phyloP scores from a whole-genome alignment of 2,329 filamentous ascomycete genomes.

The Colletotrichum camelliae region DNA sequence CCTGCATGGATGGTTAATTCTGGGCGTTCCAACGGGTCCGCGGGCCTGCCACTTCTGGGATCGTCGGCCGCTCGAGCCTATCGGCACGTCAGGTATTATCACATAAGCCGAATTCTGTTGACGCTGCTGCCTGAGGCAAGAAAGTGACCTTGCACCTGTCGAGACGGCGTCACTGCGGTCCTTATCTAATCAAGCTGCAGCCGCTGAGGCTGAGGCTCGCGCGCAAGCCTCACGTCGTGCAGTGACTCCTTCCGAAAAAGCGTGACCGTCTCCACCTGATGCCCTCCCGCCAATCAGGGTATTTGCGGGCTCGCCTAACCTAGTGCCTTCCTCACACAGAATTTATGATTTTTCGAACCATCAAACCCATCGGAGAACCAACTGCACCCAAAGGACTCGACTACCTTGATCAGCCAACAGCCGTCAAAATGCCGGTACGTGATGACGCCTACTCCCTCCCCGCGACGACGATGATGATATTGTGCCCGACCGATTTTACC shows the following conservation, averaged over 20 bases:
- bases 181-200: slow-evolving; percentile 17
- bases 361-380: slow-evolving; percentile 15
- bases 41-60: slow-evolving; percentile 11
- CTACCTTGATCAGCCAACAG: slow-evolving; percentile 38
- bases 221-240: neutral
- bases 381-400: slow-evolving; percentile 32
- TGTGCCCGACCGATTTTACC: neutral
- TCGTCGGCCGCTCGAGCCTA: slow-evolving; percentile 12
- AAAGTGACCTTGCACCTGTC: neutral
- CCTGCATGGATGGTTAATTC: slow-evolving; percentile 11
- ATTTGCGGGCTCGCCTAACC: slow-evolving; percentile 22
- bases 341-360: slow-evolving; percentile 9
- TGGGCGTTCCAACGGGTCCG: slow-evolving; percentile 10
- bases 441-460: neutral
- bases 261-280: slow-evolving; percentile 17
- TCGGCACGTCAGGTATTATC: slow-evolving; percentile 17
- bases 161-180: neutral
- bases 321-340: slow-evolving; percentile 11
- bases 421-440: slow-evolving; percentile 49
- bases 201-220: neutral
- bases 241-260: slow-evolving; percentile 6
- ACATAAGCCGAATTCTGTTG: neutral
- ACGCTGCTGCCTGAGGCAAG: neutral
- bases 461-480: slow-evolving; percentile 6
- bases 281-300: slow-evolving; percentile 19